phyloP scores from a whole-genome alignment of 768 basidiomycete species.

The Serendipita sp. region DNA sequence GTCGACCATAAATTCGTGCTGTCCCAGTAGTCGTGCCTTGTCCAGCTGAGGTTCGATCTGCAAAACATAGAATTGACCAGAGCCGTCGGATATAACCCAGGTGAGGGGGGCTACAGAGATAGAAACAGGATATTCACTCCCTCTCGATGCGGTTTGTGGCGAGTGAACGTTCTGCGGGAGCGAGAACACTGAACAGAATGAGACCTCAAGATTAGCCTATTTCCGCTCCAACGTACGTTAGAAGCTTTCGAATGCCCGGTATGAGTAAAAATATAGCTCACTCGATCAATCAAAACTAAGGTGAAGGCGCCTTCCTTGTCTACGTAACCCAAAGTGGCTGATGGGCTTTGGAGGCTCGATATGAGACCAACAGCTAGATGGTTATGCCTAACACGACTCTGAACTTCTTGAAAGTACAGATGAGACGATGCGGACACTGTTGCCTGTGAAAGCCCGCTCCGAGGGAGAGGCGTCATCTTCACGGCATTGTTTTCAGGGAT shows the following conservation, averaged over 20 bases:
- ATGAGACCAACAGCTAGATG: slow-evolving; percentile 37
- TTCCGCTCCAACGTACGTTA: background rate
- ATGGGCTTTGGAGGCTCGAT: slow-evolving; percentile 20
- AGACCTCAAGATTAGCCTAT: slow-evolving; percentile 34
- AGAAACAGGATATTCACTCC: slow-evolving; percentile 62
- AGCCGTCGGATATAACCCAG: slow-evolving; percentile 51
- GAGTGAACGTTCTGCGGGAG: slow-evolving; percentile 33
- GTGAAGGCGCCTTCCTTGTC: slow-evolving; percentile 49
- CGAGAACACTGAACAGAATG: slow-evolving; percentile 41
- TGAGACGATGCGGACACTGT: slow-evolving; percentile 30
- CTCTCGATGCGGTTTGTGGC: slow-evolving; percentile 18
- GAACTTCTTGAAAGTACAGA: slow-evolving; percentile 65
- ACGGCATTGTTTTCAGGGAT: slow-evolving; percentile 43
- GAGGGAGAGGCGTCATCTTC: slow-evolving; percentile 31
- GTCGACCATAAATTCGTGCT: slow-evolving; percentile 28
- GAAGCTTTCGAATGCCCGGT: slow-evolving; percentile 4
- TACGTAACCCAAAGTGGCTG: slow-evolving; percentile 41
- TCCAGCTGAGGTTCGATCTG: slow-evolving; percentile 13
- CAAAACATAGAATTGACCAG: slow-evolving; percentile 49
- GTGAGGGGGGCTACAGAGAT: slow-evolving; percentile 35
- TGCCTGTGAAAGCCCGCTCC: slow-evolving; percentile 30
- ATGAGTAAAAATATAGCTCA: slow-evolving; percentile 23
- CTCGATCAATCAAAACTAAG: slow-evolving; percentile 38
- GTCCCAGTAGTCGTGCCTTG: slow-evolving; percentile 21
- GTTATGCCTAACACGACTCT: slow-evolving; percentile 72